A percentile compares a stretch with the other conserved stretches of the same genome.
Conservation (phyloP, 2,329 filamentous ascomycete genomes). For the Neopestalotiopsis sp. region DNA sequence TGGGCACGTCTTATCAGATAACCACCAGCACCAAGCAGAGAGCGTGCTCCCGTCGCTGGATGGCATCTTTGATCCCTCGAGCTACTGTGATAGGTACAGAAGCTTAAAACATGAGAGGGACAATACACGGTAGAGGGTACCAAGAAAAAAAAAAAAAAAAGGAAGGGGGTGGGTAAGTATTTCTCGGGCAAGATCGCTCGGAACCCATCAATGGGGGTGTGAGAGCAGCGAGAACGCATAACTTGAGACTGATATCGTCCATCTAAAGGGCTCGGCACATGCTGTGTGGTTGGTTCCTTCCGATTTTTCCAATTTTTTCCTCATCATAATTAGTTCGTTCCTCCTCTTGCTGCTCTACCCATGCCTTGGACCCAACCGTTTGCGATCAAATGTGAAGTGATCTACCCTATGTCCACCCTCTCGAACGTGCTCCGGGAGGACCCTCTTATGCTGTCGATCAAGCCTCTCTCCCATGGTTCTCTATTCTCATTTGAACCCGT, state of each 20-base stretch:
- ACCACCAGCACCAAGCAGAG: background rate
- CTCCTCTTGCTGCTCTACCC: constrained; percentile 2
- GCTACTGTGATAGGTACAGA: constrained; percentile 10
- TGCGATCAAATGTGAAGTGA: constrained; percentile 13
- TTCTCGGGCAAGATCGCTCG: background rate
- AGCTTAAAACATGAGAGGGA: background rate
- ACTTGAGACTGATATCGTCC: constrained; percentile 8
- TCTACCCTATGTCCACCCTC: constrained; percentile 16
- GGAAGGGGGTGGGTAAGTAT: background rate
- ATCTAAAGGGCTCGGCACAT: constrained; percentile 11
- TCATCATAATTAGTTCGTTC: background rate
- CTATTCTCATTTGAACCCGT: constrained; percentile 9
- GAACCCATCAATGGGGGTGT: background rate
- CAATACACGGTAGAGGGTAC: no score
- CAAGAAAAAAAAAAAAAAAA: background rate
- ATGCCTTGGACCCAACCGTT: constrained; percentile 3
- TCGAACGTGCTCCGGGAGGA: constrained; percentile 10
- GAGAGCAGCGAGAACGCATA: constrained; percentile 9
- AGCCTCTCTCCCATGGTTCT: constrained; percentile 5
- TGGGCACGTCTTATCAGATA: constrained; percentile 17
- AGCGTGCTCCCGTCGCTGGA: constrained; percentile 11
- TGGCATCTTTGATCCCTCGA: constrained; percentile 7
- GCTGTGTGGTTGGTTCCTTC: constrained; percentile 11
- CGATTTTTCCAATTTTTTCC: background rate
- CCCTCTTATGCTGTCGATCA: constrained; percentile 13